A percentile compares a stretch with the other conserved stretches of the same genome.
Conservation (phyloP, 331 rosid genomes). For the Ulmus americana region DNA sequence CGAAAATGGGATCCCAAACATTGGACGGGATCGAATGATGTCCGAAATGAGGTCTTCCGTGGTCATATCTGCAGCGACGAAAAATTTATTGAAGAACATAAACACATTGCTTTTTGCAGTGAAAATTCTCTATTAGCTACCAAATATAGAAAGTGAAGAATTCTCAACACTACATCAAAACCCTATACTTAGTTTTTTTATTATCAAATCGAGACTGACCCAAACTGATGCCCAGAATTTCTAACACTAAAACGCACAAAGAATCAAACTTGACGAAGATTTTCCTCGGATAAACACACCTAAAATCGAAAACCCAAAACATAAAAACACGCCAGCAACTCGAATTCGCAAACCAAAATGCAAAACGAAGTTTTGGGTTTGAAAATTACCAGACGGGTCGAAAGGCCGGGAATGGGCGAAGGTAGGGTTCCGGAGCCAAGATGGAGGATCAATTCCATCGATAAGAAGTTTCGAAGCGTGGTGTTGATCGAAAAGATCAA, state of each 20-base stretch:
- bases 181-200: not conserved
- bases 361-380: not conserved
- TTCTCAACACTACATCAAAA: not conserved
- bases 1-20: conserved; percentile 33
- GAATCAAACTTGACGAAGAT: not conserved
- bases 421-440: conserved; percentile 50
- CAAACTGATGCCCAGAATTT: not conserved
- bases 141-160: not conserved
- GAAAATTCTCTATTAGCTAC: not conserved
- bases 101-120: not conserved
- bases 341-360: not conserved
- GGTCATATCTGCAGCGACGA: conserved; percentile 41
- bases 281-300: not conserved
- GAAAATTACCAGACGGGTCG: conserved; percentile 28
- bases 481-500: conserved; percentile 53
- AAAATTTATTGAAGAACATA: not conserved
- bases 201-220: not conserved
- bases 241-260: not conserved
- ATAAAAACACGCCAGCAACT: not conserved
- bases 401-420: conserved; percentile 24
- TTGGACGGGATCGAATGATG: conserved; percentile 32
- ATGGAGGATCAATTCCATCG: conserved; percentile 68
- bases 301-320: not conserved
- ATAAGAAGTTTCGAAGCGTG: conserved; percentile 69
- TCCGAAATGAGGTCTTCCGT: conserved; percentile 38